Conservation (phyloP, 2,329 filamentous ascomycete genomes). For the Trichoderma sp. region DNA sequence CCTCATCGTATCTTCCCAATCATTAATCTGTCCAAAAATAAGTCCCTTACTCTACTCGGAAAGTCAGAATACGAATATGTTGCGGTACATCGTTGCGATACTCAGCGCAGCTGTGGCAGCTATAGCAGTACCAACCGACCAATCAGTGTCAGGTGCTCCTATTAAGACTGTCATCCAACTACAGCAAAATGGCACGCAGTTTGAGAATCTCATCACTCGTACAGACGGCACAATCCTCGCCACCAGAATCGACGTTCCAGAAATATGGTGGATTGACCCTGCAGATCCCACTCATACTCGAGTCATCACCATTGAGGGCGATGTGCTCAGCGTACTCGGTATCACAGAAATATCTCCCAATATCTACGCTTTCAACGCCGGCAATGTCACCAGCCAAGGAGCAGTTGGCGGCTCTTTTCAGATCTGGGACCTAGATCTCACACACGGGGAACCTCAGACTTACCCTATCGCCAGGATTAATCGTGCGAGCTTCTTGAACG, state of each 20-base stretch:
- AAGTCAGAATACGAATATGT: background rate
- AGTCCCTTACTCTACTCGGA: background rate
- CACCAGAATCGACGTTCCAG: background rate
- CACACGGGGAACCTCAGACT: background rate
- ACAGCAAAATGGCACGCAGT: background rate
- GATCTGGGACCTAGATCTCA: background rate
- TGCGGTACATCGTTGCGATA: background rate
- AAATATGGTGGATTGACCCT: background rate
- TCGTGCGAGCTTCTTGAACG: background rate
- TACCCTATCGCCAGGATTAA: background rate
- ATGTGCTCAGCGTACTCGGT: background rate
- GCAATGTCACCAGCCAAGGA: background rate
- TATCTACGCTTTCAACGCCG: background rate
- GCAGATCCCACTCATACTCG: background rate
- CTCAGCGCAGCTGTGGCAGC: background rate
- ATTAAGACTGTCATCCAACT: background rate
- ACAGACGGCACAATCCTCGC: background rate
- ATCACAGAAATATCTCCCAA: background rate
- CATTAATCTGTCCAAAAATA: background rate
- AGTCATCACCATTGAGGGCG: background rate
- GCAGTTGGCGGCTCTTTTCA: background rate
- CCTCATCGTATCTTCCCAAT: accelerated
- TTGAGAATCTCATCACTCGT: background rate
- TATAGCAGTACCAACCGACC: background rate
- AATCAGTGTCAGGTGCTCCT: background rate